A percentile compares a stretch with the other conserved stretches of the same genome.
Conservation (phyloP, 148 eudicot genomes). For the Selenicereus undatus region DNA sequence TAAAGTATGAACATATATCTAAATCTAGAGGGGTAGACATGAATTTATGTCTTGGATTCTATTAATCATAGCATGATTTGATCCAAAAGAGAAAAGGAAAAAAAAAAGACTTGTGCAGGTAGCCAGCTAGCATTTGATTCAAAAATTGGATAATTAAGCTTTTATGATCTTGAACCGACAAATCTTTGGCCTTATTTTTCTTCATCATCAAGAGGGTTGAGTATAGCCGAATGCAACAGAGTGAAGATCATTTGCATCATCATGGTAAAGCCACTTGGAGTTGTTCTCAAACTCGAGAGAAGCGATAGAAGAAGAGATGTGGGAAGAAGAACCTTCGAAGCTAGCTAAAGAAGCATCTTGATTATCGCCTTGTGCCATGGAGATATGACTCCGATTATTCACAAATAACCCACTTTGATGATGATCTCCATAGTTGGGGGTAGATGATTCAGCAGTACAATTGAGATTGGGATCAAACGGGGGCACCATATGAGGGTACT, state of each 20-base stretch:
- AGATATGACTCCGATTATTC: slow-evolving; percentile 28
- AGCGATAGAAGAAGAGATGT: slow-evolving; percentile 35
- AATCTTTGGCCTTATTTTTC: slow-evolving; percentile 12
- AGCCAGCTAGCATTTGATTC: not conserved
- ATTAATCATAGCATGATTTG: slow-evolving; percentile 24
- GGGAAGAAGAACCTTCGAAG: slow-evolving; percentile 53
- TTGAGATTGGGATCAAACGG: slow-evolving; percentile 40
- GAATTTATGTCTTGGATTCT: slow-evolving; percentile 19
- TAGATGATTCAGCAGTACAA: slow-evolving; percentile 33
- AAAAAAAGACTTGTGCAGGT: too few species aligned
- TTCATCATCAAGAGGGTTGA: slow-evolving; percentile 39
- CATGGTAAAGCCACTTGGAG: slow-evolving; percentile 48
- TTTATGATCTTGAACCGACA: not conserved
- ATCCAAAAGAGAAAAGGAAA: not conserved
- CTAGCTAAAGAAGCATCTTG: slow-evolving; percentile 44
- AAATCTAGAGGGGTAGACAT: slow-evolving; percentile 13
- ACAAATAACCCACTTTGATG: slow-evolving; percentile 26
- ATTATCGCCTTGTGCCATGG: slow-evolving; percentile 32
- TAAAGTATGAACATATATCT: slow-evolving; percentile 21
- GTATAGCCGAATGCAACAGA: slow-evolving; percentile 66
- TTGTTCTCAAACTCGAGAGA: slow-evolving; percentile 43
- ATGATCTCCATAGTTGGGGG: slow-evolving; percentile 24
- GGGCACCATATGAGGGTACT: slow-evolving; percentile 48
- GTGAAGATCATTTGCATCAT: slow-evolving; percentile 66
- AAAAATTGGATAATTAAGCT: slow-evolving; percentile 20